A percentile compares a stretch with the other conserved stretches of the same genome.
Evolutionary conservation across 2,329 filamentous ascomycete species (phyloP).

Genomic region (Sclerotinia minor): DNA sequence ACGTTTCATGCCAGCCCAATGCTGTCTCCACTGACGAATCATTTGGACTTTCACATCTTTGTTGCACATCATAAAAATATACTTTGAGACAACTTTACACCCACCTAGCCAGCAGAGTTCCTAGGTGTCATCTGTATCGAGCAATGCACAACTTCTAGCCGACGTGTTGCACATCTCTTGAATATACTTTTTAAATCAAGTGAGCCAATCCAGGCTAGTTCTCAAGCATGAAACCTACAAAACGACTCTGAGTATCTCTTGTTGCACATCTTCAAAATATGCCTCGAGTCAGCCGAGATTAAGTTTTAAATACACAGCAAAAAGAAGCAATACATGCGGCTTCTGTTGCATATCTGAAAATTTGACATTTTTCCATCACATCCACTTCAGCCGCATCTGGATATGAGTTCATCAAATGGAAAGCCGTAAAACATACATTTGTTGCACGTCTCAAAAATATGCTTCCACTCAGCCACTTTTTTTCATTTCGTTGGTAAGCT

Average conservation of each 20-base stretch:
- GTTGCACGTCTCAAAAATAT: no score
- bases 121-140: not conserved
- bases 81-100: not conserved
- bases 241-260: not conserved
- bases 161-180: not conserved
- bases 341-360: no score
- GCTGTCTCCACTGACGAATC: not conserved
- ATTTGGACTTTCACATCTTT: not conserved
- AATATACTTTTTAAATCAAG: not conserved
- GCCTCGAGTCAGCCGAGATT: not conserved
- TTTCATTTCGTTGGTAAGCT: no score
- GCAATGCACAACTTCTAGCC: not conserved
- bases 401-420: no score
- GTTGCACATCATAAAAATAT: not conserved
- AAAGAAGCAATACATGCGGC: no score
- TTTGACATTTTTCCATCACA: not conserved
- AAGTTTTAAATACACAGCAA: not conserved
- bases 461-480: no score
- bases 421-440: no score
- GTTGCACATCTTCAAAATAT: not conserved
- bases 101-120: not conserved
- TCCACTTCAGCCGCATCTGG: no score
- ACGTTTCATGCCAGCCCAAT: not conserved
- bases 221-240: not conserved
- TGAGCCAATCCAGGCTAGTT: not conserved